A percentile compares a stretch with the other conserved stretches of the same genome.
phyloP scores from a whole-genome alignment of 2,329 filamentous ascomycete species.

The Fusarium duplospermum region DNA sequence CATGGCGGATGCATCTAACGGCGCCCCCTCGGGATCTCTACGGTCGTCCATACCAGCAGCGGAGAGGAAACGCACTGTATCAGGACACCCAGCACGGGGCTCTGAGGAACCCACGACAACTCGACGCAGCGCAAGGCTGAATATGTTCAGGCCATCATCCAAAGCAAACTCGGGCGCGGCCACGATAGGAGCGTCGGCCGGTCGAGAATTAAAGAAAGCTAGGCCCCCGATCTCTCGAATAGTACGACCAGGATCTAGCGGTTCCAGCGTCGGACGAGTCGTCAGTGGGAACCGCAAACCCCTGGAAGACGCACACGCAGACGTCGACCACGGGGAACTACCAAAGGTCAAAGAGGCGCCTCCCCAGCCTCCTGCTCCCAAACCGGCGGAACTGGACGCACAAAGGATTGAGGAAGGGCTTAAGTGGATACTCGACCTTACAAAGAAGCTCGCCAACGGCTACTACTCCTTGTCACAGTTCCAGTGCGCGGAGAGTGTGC shows the following conservation, averaged over 20 bases:
- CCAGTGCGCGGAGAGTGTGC: constrained; percentile 80
- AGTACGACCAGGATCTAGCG: constrained; percentile 73
- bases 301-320: constrained; percentile 72
- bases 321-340: constrained; percentile 75
- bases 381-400: constrained; percentile 63
- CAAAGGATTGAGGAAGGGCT: constrained; percentile 80
- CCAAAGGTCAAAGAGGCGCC: constrained; percentile 58
- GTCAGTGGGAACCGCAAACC: constrained; percentile 92
- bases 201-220: constrained; percentile 83
- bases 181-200: constrained; percentile 68
- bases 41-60: constrained; percentile 57
- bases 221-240: constrained; percentile 77
- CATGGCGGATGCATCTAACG: constrained; percentile 55
- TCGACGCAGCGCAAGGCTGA: constrained; percentile 77
- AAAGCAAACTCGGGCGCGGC: constrained; percentile 71
- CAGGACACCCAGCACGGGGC: constrained; percentile 76
- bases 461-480: constrained; percentile 85
- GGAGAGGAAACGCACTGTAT: constrained; percentile 91
- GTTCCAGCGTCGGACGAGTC: constrained; percentile 82
- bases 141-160: constrained; percentile 75
- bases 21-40: constrained; percentile 50
- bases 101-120: constrained; percentile 68
- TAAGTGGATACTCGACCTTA: constrained; percentile 80
- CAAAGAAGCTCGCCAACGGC: constrained; percentile 83
- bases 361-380: constrained; percentile 52